These are phyloP conservation scores for Pichia paraexigua DNA, from an alignment of 805 yeast genomes.

Conservation along the genomic window DNA sequence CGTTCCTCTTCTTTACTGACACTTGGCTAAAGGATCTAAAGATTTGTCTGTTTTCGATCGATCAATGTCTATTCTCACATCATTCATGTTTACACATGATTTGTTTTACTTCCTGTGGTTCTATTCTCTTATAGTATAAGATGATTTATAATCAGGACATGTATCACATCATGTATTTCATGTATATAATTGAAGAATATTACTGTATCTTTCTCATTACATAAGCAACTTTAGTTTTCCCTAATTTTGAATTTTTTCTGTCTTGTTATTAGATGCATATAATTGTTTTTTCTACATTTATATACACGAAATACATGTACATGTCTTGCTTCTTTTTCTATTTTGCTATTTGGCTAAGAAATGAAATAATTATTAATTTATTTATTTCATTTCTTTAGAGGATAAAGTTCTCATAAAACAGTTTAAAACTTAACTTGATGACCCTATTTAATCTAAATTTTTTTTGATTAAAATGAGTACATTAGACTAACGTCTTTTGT, in stretches of 20 bases:
- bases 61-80: background rate
- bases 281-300: background rate
- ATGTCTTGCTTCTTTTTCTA: slow-evolving; percentile 9
- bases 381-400: slow-evolving; percentile 14
- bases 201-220: background rate
- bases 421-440: slow-evolving; percentile 21
- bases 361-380: background rate
- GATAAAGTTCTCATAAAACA: slow-evolving; percentile 13
- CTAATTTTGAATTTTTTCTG: background rate
- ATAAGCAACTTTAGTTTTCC: background rate
- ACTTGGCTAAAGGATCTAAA: slow-evolving; percentile 27
- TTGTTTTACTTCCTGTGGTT: slow-evolving; percentile 3
- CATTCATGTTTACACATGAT: background rate
- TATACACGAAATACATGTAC: slow-evolving; percentile 4
- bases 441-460: slow-evolving; percentile 17
- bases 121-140: background rate
- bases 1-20: slow-evolving; percentile 8
- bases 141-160: background rate
- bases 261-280: background rate
- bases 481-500: background rate
- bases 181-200: background rate
- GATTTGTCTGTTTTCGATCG: slow-evolving; percentile 18
- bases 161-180: background rate
- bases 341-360: background rate
- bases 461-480: background rate